Base-by-base conservation (phyloP, 2,329 filamentous ascomycete species). In the Nigrospora osmanthi region DNA sequence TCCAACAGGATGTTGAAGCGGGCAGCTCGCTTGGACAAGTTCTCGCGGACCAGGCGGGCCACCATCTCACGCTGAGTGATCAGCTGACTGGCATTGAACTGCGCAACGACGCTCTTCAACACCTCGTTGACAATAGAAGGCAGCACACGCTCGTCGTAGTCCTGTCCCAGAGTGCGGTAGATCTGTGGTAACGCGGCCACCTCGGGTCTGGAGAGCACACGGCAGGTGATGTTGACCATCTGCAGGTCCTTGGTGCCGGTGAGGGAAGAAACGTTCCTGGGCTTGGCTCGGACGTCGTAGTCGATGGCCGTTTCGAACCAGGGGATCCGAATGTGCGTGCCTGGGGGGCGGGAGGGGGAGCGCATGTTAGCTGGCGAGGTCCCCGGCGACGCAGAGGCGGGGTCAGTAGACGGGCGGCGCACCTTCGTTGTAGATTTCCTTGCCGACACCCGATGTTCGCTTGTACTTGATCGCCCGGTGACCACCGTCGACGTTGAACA, bases 221-320 rank as follows among this genome's bases (percentile, higher is more conserved):
- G 91, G 71, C 93, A 98, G 62, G 91, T 98, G 65, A 98, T 97
- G 80, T 98, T 98, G 64, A 97, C 93, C 93, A 98, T 98, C 75
- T 98, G 93, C 69, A 98, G 73, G 70, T 98, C 93, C 77, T 98
- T 98, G 62, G 93, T 98, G 57, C 93, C 93, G 48, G 93, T 98
- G 54, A 98, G 80, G 54, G 93, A 97, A 54, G 93, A 87, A 58
- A 98, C 90, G 62, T 95, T 96, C 65, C 93, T 84, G 59, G 93
- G 93, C 76, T 91, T 96, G 49, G 93, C 93, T 70, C 93, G 91
- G 57, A 98, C 93, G 67, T 98, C 91, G 75, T 97, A 98, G 58
- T 90, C 84, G 66, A 98, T 82, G 42, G 93, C 89, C 5, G 90
- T 95, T 71, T 98, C 93, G 69, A 98, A 85, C 93, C 93, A 98